Base-by-base conservation (phyloP, 78 protist genomes). In the Carpediemonas membranifera region DNA sequence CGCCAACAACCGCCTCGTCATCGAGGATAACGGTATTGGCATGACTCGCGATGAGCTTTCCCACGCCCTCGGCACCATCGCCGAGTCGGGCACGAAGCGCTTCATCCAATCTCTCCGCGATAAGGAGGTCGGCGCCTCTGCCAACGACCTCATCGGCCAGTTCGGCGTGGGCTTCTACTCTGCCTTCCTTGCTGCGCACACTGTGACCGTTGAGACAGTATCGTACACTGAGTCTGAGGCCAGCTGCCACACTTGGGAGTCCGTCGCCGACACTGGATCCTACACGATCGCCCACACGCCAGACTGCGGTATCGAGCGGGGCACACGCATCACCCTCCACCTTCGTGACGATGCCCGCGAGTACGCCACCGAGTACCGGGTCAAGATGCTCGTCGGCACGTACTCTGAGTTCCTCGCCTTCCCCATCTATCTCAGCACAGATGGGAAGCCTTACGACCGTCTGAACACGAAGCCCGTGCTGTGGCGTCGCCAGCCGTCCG, bases 81-180 rank as follows among this genome's bases (percentile, higher is more conserved):
- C 94, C 27, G 54, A 75, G 57, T 88, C 92, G n/a, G 97, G 95
- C 2, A 92, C 97, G 25, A 64, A 68, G 65, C 1, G 5, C 2
- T 61, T 59, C 55, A 57, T 36, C 18, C 5, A 5, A 5, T 41
- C 21, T 41, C 37, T 30, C 5, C n/a, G 14, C 16, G 15, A 9
- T 7, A 34, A 13, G 47, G 47, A 64, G 37, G 55, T 3, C 47
- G 18, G 28, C 61, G 37, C 7, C 25, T 1, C 1, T 0, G 54
- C 54, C 5, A 2, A 54, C 41, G n/a, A 25, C n/a, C 52, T 89
- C 33, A 94, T 92, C 51, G 98, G 98, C 47, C 97, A 89, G 77
- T 92, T 94, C 59, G 97, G 98, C 43, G 98, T 94, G 9, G 98
- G 98, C 52, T 94, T 94, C 83, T 94, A 92, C 78, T 73, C 90